phyloP scores from a whole-genome alignment of 495 filamentous ascomycete genomes.

The Apiosordaria backusii region DNA sequence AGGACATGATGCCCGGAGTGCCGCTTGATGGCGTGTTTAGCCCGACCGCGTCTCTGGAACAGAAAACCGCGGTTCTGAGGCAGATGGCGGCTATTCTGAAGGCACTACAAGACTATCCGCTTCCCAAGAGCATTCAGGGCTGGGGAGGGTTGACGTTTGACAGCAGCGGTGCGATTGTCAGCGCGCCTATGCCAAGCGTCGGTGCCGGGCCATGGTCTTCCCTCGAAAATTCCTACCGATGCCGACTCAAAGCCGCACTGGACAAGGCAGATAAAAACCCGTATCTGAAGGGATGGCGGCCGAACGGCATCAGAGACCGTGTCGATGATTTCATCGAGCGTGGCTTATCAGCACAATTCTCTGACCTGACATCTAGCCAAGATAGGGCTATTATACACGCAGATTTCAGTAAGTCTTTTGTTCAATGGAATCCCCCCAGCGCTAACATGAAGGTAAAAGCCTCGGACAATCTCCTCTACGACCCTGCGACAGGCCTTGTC shows the following conservation, averaged over 20 bases:
- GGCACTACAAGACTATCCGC: slow-evolving; percentile 27
- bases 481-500: slow-evolving; percentile 25
- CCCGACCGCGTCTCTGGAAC: slow-evolving; percentile 9
- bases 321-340: slow-evolving; percentile 27
- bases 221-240: slow-evolving; percentile 23
- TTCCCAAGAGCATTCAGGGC: slow-evolving; percentile 27
- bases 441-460: slow-evolving; percentile 10
- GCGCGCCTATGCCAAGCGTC: slow-evolving; percentile 29
- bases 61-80: slow-evolving; percentile 10
- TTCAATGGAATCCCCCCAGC: background rate
- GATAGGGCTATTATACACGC: slow-evolving; percentile 26
- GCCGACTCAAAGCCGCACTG: slow-evolving; percentile 25
- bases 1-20: slow-evolving; percentile 22
- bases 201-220: slow-evolving; percentile 27
- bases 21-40: slow-evolving; percentile 7
- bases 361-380: slow-evolving; percentile 22
- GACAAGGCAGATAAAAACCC: slow-evolving; percentile 25
- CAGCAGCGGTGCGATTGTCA: slow-evolving; percentile 24
- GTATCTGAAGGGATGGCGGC: slow-evolving; percentile 27
- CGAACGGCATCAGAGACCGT: slow-evolving; percentile 27
- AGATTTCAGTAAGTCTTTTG: slow-evolving; percentile 25
- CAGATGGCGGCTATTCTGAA: slow-evolving; percentile 25
- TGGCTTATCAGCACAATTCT: slow-evolving; percentile 27
- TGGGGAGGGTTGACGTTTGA: slow-evolving; percentile 32
- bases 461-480: slow-evolving; percentile 26